These are phyloP conservation scores for Aspergillus glaucus DNA, from an alignment of 2,329 filamentous ascomycete species.

Conservation along the genomic window DNA sequence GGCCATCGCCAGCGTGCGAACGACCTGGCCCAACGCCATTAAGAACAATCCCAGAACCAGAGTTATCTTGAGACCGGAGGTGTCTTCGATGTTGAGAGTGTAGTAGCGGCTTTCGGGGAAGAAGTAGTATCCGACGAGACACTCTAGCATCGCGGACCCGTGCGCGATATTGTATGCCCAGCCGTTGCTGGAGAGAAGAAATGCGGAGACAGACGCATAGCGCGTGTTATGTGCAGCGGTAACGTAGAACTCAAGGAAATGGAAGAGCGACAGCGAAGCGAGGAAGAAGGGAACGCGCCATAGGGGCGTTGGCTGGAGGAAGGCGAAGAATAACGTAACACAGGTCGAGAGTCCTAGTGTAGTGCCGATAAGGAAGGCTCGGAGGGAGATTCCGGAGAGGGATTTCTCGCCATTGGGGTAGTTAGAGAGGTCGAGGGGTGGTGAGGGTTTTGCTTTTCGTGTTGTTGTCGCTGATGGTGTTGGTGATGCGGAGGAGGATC, in stretches of 20 bases:
- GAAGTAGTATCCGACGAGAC: conserved; percentile 39
- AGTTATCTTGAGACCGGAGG: conserved; percentile 24
- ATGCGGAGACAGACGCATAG: conserved; percentile 65
- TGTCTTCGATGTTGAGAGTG: conserved; percentile 33
- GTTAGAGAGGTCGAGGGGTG: conserved; percentile 23
- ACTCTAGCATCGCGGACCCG: conserved; percentile 65
- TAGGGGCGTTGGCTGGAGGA: conserved; percentile 30
- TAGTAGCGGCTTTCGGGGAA: conserved; percentile 39
- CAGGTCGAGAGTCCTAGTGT: conserved; percentile 31
- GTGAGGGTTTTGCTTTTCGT: conserved; percentile 2
- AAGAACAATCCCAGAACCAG: conserved; percentile 55
- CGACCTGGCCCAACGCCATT: conserved; percentile 63
- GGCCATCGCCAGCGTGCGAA: conserved; percentile 78
- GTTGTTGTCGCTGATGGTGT: conserved; percentile 5
- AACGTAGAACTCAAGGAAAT: conserved; percentile 94
- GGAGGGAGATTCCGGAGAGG: conserved; percentile 39
- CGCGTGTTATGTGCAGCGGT: conserved; percentile 79
- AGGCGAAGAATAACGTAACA: conserved; percentile 22
- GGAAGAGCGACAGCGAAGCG: conserved; percentile 66
- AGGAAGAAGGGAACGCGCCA: conserved; percentile 55
- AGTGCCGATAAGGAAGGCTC: conserved; percentile 40
- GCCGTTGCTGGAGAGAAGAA: conserved; percentile 80
- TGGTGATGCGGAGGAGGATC: neutral
- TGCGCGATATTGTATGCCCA: conserved; percentile 79
- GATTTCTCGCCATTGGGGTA: conserved; percentile 37